A percentile compares a stretch with the other conserved stretches of the same genome.
These are phyloP conservation scores for Torulaspora maleeae DNA, from an alignment of 805 yeast species.

Conservation along the genomic window DNA sequence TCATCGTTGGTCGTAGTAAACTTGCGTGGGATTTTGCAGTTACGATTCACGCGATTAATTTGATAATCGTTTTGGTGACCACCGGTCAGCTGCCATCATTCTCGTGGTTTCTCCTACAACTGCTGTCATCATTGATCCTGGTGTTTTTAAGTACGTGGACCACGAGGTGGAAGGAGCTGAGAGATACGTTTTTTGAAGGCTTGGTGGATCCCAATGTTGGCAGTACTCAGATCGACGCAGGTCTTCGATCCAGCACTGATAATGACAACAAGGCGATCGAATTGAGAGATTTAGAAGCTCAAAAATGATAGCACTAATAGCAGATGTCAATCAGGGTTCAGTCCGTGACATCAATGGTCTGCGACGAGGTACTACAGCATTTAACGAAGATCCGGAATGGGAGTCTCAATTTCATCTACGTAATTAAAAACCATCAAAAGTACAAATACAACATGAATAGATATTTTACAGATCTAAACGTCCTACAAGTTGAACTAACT, in stretches of 20 bases:
- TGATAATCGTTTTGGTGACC: constrained; percentile 62
- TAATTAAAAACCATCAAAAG: neutral
- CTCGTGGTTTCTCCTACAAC: constrained; percentile 83
- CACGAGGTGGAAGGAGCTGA: constrained; percentile 84
- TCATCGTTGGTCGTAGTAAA: constrained; percentile 88
- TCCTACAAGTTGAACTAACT: neutral
- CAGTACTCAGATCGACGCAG: neutral
- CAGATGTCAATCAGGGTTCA: neutral
- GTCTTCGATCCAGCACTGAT: constrained; percentile 7
- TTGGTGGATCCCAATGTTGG: constrained; percentile 52
- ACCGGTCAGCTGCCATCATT: constrained; percentile 67
- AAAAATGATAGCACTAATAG: constrained; percentile 9
- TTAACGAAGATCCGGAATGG: neutral
- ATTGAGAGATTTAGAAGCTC: constrained; percentile 28
- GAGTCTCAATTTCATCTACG: neutral
- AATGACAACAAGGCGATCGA: constrained; percentile 11
- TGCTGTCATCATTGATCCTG: constrained; percentile 60
- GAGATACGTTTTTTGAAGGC: constrained; percentile 86
- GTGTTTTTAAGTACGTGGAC: constrained; percentile 84
- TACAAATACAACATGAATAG: neutral
- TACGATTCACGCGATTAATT: constrained; percentile 81
- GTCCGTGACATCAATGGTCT: neutral
- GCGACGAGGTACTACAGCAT: neutral
- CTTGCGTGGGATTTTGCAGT: constrained; percentile 94
- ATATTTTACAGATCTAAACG: neutral